Evolutionary conservation across 2,329 filamentous ascomycete genomes (phyloP).

Genomic region (Mycocentrospora acerina): DNA sequence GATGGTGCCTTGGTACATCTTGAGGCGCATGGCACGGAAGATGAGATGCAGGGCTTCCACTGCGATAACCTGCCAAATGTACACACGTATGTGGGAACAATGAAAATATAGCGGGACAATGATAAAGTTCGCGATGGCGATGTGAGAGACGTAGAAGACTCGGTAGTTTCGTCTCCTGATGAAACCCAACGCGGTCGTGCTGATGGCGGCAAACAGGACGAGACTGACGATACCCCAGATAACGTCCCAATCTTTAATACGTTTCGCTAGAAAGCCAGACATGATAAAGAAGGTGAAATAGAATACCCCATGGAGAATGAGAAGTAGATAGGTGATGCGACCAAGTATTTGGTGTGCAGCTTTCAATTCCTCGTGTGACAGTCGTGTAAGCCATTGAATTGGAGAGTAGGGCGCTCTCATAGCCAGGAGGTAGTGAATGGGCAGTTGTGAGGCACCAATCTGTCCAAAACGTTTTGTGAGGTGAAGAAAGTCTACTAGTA

Average conservation of each 20-base stretch:
- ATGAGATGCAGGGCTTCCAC: conserved; percentile 50
- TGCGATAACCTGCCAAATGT: conserved; percentile 53
- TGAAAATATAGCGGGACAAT: conserved; percentile 56
- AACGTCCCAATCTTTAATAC: conserved; percentile 59
- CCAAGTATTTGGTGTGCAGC: conserved; percentile 60
- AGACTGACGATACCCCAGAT: conserved; percentile 57
- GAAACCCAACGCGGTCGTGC: conserved; percentile 52
- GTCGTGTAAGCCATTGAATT: conserved; percentile 54
- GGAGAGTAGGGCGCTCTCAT: conserved; percentile 54
- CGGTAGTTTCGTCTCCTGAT: conserved; percentile 52
- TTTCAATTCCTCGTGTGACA: conserved; percentile 59
- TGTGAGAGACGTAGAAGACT: conserved; percentile 59
- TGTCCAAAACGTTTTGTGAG: conserved; percentile 64
- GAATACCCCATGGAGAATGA: conserved; percentile 55
- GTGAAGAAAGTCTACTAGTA: conserved; percentile 59
- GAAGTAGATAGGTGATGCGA: conserved; percentile 54
- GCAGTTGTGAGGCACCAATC: conserved; percentile 59
- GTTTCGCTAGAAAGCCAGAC: conserved; percentile 52
- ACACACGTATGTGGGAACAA: conserved; percentile 56
- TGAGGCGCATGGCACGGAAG: conserved; percentile 39
- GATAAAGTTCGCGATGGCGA: conserved; percentile 53
- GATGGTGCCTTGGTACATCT: conserved; percentile 41
- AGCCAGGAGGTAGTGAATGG: conserved; percentile 60
- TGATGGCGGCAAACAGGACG: conserved; percentile 46
- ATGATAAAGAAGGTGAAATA: conserved; percentile 61